Evolutionary conservation across 2,329 filamentous ascomycete genomes (phyloP), one percentile per base, ranked within the genome.

Genomic region (Sporothrix mexicana): DNA sequence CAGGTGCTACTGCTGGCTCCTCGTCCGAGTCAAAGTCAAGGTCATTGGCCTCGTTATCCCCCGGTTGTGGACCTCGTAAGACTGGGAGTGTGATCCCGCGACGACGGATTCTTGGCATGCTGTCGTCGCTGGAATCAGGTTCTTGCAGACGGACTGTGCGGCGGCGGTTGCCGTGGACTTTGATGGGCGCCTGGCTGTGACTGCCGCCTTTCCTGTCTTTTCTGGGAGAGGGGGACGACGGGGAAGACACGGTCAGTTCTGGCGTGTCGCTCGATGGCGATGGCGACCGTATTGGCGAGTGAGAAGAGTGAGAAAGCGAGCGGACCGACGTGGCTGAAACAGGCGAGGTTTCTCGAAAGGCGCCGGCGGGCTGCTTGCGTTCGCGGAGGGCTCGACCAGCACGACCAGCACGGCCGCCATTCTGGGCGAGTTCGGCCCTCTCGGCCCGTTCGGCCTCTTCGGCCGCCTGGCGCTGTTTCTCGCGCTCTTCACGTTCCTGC

Each of bases 121-220:
- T 45, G 8, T 36, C 47, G 45, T 49, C 64, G 43, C 64, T 67
- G 20, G 23, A 36, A 15, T 67, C 45, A 6, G 64, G 36, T 9
- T 49, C 64, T n/a, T 49, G 45, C 64, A 67, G 45, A 25, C 47
- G 64, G 13, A 51, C 49, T 3, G 64, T 45, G 20, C 43, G 43
- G 6, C 64, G 64, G 8, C 64, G 64, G 64, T 67, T 67, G 64
- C 64, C 64, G 25, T 67, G 64, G 15, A 49, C 43, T n/a, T 51
- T 67, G 23, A n/a, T 17, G 1, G 30, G 10, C 2, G 51, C 13
- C 51, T 55, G 20, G 51, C 30, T 36, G 30, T 36, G 30, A 36
- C 17, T 51, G 64, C 13, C 45, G 43, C 13, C 62, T 15, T n/a
- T 47, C 43, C 20, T n/a, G 36, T 45, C 30, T 30, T 15, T 23